A percentile compares a stretch with the other conserved stretches of the same genome.
Conservation (phyloP, 2,329 filamentous ascomycete species). For the Leptographium procerum region DNA sequence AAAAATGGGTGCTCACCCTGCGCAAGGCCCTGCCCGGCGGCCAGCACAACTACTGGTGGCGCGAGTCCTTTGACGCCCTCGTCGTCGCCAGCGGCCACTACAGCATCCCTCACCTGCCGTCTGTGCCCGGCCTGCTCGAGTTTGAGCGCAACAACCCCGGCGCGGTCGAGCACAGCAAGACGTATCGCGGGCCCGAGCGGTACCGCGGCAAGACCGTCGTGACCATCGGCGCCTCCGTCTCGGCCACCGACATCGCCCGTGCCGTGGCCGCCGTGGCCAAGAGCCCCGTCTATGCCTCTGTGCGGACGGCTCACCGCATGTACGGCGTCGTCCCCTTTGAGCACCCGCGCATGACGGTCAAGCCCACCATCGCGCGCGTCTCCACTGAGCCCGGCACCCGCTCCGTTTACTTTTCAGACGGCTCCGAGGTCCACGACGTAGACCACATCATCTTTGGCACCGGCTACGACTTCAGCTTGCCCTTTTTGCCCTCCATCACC, state of each 20-base stretch:
- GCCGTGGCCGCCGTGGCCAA: constrained; percentile 25
- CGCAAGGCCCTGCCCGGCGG: neutral
- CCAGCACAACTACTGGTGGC: neutral
- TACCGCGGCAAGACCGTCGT: constrained; percentile 29
- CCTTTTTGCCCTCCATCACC: constrained; percentile 45
- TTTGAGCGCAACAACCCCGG: constrained; percentile 44
- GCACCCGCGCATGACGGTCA: constrained; percentile 36
- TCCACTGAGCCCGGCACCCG: constrained; percentile 15
- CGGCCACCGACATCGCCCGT: constrained; percentile 28
- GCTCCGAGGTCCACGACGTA: constrained; percentile 32
- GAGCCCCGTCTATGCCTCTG: constrained; percentile 14
- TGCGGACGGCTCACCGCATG: constrained; percentile 26
- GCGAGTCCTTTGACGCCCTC: neutral
- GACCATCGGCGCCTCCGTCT: constrained; percentile 39
- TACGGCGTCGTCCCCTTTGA: constrained; percentile 47
- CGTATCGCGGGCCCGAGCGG: constrained; percentile 50
- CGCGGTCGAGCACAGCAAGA: constrained; percentile 55
- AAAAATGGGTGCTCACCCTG: neutral
- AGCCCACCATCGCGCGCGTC: constrained; percentile 40
- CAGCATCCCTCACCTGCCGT: constrained; percentile 48
- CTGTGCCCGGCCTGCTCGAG: constrained; percentile 43
- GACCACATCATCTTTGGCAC: constrained; percentile 49
- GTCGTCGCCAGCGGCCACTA: constrained; percentile 34
- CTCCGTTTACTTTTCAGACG: constrained; percentile 34
- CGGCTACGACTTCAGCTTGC: constrained; percentile 43